Base-by-base conservation (phyloP, 805 yeast genomes). In the Saccharomyces mikatae region DNA sequence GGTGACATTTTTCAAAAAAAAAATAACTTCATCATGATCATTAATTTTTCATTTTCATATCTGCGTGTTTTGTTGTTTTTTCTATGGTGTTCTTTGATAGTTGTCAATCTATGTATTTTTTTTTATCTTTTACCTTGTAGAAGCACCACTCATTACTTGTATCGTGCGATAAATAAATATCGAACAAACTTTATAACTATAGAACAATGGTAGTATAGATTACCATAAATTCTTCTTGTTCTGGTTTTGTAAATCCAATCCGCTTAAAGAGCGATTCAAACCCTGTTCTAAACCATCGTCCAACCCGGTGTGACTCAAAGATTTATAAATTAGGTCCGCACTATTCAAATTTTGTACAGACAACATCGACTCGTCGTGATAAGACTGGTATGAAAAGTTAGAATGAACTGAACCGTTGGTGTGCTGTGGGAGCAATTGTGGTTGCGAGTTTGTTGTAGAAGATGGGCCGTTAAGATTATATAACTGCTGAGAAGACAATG, bases 331-430 rank as follows among this genome's bases (percentile, higher is more conserved):
- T 52, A 61, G 52, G n/a, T 57, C 61, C 28, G 55, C 56, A n/a
- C 60, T 59, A 48, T 58, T 59, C 6, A 36, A 52, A 10, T 36
- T 36, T 2, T 36, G 52, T 26, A 3, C 57, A 36, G 22, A 49
- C 46, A 21, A 51, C 53, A 24, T 36, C 10, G 44, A 36, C 17
- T 60, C 66, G 41, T 65, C 70, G 52, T 62, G 66, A 48, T 54
- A 63, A 6, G 73, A 69, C 28, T 69, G 71, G 21, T 62, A 48
- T 2, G 72, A 69, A 36, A 62, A 65, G 50, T 67, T 67, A 1
- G 74, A 68, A 46, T 69, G 72, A 4, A 66, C 57, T 2, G 71
- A 68, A 3, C 72, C 71, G 50, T 67, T 63, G 4, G 73, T 69
- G 48, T 68, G 62, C 54, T 70, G 73, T 6, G 71, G 65, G 22